Conservation (phyloP, 805 yeast genomes). For the Saccharomycopsis amapae region DNA sequence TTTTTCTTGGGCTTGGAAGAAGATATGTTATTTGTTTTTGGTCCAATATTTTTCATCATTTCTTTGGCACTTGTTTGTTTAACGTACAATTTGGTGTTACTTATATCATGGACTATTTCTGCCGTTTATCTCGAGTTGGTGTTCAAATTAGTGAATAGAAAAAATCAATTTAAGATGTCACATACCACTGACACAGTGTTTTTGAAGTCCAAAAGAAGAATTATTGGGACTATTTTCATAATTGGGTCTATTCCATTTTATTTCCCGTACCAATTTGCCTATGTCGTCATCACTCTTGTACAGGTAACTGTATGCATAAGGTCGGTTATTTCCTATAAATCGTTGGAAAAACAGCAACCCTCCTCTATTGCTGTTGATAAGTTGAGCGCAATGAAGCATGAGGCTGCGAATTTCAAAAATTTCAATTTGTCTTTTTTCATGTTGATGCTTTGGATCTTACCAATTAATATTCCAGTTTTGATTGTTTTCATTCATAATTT, state of each 20-base stretch:
- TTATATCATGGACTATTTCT: slow-evolving; percentile 17
- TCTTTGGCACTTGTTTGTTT: slow-evolving; percentile 38
- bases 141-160: slow-evolving; percentile 2
- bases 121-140: not conserved
- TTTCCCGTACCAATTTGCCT: slow-evolving; percentile 79
- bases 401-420: slow-evolving; percentile 36
- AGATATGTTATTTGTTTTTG: slow-evolving; percentile 40
- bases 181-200: slow-evolving; percentile 14
- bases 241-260: slow-evolving; percentile 47
- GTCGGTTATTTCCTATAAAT: slow-evolving; percentile 19
- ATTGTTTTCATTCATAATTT: slow-evolving; percentile 79
- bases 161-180: not conserved
- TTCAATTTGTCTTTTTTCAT: slow-evolving; percentile 57
- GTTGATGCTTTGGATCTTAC: slow-evolving; percentile 70
- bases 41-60: slow-evolving; percentile 45
- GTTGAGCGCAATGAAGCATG: slow-evolving; percentile 14
- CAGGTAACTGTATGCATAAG: slow-evolving; percentile 50
- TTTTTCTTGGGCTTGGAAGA: slow-evolving; percentile 66
- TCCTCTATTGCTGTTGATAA: slow-evolving; percentile 16
- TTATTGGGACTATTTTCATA: slow-evolving; percentile 33
- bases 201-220: slow-evolving; percentile 27
- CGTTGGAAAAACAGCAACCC: slow-evolving; percentile 22
- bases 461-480: slow-evolving; percentile 70
- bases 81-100: slow-evolving; percentile 28
- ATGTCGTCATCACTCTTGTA: slow-evolving; percentile 47